phyloP scores from a whole-genome alignment of 2,329 filamentous ascomycete genomes.

The Diaporthe sp. region DNA sequence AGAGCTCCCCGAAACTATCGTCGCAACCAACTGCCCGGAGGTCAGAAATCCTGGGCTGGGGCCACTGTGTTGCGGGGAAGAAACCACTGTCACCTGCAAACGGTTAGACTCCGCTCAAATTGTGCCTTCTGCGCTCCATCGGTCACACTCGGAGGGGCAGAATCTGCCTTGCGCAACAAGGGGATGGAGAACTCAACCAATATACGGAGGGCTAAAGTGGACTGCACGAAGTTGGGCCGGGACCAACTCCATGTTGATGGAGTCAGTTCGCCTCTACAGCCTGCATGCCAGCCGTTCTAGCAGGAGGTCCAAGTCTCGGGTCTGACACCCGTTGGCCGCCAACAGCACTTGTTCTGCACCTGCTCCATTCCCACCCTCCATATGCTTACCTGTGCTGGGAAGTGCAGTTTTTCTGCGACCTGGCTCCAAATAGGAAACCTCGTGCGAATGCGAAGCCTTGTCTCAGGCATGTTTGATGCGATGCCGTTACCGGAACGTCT shows the following conservation, averaged over 20 bases:
- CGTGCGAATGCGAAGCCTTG: background rate
- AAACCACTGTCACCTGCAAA: background rate
- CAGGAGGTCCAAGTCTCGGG: background rate
- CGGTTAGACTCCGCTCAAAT: background rate
- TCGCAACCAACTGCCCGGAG: background rate
- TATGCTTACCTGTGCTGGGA: background rate
- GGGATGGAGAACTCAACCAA: background rate
- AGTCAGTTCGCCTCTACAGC: background rate
- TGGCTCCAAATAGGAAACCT: background rate
- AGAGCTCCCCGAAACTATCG: background rate
- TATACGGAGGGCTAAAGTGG: background rate
- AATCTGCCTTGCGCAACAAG: background rate
- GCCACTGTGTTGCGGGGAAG: background rate
- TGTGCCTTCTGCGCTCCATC: background rate
- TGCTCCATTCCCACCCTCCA: background rate
- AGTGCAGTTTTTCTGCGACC: background rate
- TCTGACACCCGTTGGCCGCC: background rate
- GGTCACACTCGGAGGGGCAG: background rate
- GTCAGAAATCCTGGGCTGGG: background rate
- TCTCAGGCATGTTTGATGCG: no score
- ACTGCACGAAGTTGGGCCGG: background rate
- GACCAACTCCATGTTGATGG: background rate
- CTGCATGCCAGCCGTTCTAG: background rate
- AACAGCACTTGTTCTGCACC: background rate
- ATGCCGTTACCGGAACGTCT: no score